Percentiles rank a stretch among this genome's conserved stretches.
Evolutionary conservation across 441 rosid genomes (phyloP).

Genomic region (Iberis amara): DNA sequence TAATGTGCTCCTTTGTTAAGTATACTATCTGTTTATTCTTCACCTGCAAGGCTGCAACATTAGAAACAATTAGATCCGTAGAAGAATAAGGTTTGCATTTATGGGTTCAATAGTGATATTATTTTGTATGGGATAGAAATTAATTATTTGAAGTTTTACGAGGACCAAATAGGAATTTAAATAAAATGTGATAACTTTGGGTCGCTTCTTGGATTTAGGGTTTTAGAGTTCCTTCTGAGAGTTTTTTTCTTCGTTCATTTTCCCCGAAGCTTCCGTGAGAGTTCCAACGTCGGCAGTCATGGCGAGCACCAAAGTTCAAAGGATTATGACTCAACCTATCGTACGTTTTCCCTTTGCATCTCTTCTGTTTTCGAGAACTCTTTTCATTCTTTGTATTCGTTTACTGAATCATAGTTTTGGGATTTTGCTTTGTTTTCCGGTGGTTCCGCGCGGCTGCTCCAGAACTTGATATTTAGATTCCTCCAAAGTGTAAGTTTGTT

Average conservation of each 20-base stretch:
- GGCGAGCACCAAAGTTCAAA: constrained; percentile 78
- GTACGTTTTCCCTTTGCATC: constrained; percentile 23
- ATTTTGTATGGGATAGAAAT: too few relatives aligned
- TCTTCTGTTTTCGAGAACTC: neutral
- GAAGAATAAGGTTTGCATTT: too few relatives aligned
- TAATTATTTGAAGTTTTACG: too few relatives aligned
- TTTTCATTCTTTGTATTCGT: neutral
- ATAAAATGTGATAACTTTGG: too few relatives aligned
- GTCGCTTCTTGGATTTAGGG: constrained; percentile 11
- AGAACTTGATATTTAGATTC: constrained; percentile 91
- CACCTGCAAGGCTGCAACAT: too few relatives aligned
- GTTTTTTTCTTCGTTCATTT: too few relatives aligned
- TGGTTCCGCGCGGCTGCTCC: constrained; percentile 23
- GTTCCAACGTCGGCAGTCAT: constrained; percentile 31
- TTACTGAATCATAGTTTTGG: neutral
- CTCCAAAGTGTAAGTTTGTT: constrained; percentile 72
- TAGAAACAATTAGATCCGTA: too few relatives aligned
- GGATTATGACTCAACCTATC: constrained; percentile 83
- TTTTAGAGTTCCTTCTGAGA: constrained; percentile 14
- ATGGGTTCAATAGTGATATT: too few relatives aligned
- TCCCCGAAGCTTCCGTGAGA: neutral
- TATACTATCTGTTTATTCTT: too few relatives aligned
- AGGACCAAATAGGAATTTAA: too few relatives aligned
- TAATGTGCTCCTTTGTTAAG: too few relatives aligned
- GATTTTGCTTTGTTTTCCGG: constrained; percentile 9